Base-by-base conservation (phyloP, 129 eudicot species). In the Sambucus nigra region DNA sequence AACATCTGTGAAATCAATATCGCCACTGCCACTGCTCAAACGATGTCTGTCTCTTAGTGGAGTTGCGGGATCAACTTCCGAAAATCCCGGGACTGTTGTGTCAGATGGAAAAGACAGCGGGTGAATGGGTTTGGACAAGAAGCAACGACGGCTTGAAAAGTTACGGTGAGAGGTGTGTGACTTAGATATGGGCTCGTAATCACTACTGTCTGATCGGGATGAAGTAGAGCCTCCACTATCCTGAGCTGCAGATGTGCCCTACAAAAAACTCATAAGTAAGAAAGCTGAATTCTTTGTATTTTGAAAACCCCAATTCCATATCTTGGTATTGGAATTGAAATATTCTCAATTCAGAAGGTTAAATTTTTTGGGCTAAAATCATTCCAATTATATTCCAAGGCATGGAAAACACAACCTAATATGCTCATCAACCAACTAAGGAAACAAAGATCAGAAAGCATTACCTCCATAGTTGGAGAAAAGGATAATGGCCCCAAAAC, bases 101-200 rank as follows among this genome's bases (percentile, higher is more conserved):
- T 73, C 81, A 19, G 76, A 53, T 23, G 87, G 87, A 54, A 78
- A 66, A 4, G 83, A 60, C 27, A 85, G 57, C 21, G 98, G 98
- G 48, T 91, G 98, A 51, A 91, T 72, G 0, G 98, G 86, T 69
- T 91, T 91, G 15, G 95, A 79, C 98, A 81, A 79, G 52, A 91
- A 91, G 72, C 76, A 76, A 25, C 94, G 83, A 16, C 94, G 81
- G 20, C 70, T 53, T 6, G 89, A 39, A 31, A 74, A 70, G 73
- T 68, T 77, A 61, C 87, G 86, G 14, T 78, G 81, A 58, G 89
- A 71, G 51, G 88, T 25, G 28, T 78, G 83, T 27, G 75, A 70
- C 71, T 77, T 83, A 57, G 72, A 70, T 31, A 74, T 59, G 25
- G 75, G 67, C 35, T 88, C 96, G 39, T 70, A 79, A 39, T 85